These are phyloP conservation scores for Verticillium zaregamsianum DNA, from an alignment of 2,329 filamentous ascomycete species.

Conservation along the genomic window DNA sequence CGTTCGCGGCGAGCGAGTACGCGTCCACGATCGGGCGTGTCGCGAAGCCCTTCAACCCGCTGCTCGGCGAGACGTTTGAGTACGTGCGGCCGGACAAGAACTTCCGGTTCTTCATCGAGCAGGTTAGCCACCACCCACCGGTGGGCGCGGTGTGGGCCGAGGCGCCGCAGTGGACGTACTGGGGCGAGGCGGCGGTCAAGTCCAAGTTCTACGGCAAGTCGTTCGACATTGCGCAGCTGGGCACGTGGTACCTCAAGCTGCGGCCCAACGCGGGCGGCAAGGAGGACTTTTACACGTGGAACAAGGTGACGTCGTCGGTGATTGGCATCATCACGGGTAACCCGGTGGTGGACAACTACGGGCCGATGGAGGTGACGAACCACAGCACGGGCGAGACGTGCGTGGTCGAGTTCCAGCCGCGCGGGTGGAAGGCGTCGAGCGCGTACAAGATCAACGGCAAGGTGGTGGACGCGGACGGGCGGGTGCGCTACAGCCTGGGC, in stretches of 20 bases:
- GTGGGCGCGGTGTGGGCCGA: conserved; percentile 92
- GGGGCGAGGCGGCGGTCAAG: conserved; percentile 89
- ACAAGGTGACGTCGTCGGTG: conserved; percentile 97
- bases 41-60: conserved; percentile 95
- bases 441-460: conserved; percentile 87
- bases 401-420: conserved; percentile 85
- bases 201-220: conserved; percentile 98
- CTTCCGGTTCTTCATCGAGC: conserved; percentile 97
- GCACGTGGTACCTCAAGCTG: conserved; percentile 92
- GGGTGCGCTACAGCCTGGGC: conserved; percentile 82
- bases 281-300: conserved; percentile 94
- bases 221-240: conserved; percentile 93
- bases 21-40: conserved; percentile 95
- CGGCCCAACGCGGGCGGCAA: conserved; percentile 70
- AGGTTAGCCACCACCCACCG: conserved; percentile 96
- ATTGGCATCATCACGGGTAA: conserved; percentile 97
- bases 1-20: conserved; percentile 94
- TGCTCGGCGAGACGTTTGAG: conserved; percentile 94
- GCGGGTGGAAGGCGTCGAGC: conserved; percentile 92
- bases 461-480: conserved; percentile 73
- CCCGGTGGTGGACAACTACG: conserved; percentile 96
- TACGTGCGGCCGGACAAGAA: conserved; percentile 94
- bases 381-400: conserved; percentile 93
- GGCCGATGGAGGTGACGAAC: conserved; percentile 95
- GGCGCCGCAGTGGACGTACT: conserved; percentile 93